A percentile compares a stretch with the other conserved stretches of the same genome.
These are phyloP conservation scores for Cicer pinnatifidum DNA, from an alignment of 306 rosid species.

Conservation along the genomic window DNA sequence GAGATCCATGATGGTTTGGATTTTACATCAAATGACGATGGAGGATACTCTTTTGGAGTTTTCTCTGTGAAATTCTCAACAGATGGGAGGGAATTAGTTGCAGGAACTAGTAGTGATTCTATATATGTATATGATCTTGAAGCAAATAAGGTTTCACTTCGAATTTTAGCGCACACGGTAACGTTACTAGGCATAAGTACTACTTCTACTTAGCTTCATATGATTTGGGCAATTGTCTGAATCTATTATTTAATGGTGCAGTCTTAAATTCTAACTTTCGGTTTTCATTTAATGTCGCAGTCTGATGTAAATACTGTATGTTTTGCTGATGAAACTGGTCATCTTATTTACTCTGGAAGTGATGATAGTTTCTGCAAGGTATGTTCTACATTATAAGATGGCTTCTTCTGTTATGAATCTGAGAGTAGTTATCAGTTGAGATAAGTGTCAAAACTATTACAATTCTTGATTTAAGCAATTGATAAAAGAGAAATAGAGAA, in stretches of 20 bases:
- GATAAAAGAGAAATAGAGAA: too few relatives aligned
- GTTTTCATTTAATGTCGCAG: slow-evolving; percentile 53
- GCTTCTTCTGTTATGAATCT: slow-evolving; percentile 29
- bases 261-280: slow-evolving; percentile 39
- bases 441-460: background rate
- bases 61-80: slow-evolving; percentile 87
- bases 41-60: slow-evolving; percentile 73
- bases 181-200: slow-evolving; percentile 30
- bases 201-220: slow-evolving; percentile 31
- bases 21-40: slow-evolving; percentile 65
- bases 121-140: slow-evolving; percentile 88
- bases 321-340: slow-evolving; percentile 90
- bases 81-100: slow-evolving; percentile 92
- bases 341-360: slow-evolving; percentile 96
- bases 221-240: slow-evolving; percentile 11
- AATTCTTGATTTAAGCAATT: too few relatives aligned
- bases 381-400: slow-evolving; percentile 40
- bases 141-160: slow-evolving; percentile 81
- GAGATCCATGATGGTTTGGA: slow-evolving; percentile 86
- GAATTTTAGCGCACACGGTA: slow-evolving; percentile 83
- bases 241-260: slow-evolving; percentile 28
- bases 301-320: slow-evolving; percentile 95
- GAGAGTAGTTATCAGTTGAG: slow-evolving; percentile 25
- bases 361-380: slow-evolving; percentile 96
- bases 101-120: slow-evolving; percentile 86